Base-by-base conservation (phyloP, 2,329 filamentous ascomycete species). In the Aspergillus sp. region DNA sequence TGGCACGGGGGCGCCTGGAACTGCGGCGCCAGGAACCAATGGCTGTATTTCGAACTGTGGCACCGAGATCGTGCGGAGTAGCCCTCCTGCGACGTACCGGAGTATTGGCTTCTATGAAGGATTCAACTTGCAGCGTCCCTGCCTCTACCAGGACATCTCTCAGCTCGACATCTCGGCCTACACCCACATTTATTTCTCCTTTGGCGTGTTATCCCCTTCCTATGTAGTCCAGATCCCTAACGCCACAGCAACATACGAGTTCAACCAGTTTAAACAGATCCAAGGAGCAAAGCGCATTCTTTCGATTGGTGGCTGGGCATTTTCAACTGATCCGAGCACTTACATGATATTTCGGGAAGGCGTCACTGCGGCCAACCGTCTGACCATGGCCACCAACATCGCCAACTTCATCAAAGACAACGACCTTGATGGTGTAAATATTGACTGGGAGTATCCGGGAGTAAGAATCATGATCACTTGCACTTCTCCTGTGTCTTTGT, bases 291-390 rank as follows among this genome's bases (percentile, higher is more conserved):
- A 81, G 61, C 67, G 64, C n/a, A 77, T 83, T 39, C 28, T 82
- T 8, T 76, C 77, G 0, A 76, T 82, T 63, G 79, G 80, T 19
- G 80, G 80, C 25, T 82, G 81, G 81, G 69, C 67, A 19, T 77
- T 78, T 60, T 79, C 74, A 0, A 81, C 79, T 0, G 67, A 71
- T 1, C 69, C 73, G 0, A 67, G 55, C 4, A 79, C 77, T 0
- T 80, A 74, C 58, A 38, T 58, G 17, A 76, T 81, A 38, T 77
- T 81, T 56, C 72, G 79, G 7, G 58, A 77, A 7, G 61, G 72
- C 41, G 70, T 70, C n/a, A 60, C 67, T 66, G 64, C 69, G 1
- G 72, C 59, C 0, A 82, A 84, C 59, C 72, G 78, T 1, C 62
- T 70, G 5, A 75, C 47, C 28, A 73, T 82, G 39, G 66, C 72